A percentile compares a stretch with the other conserved stretches of the same genome.
Evolutionary conservation across 1,284 basidiomycete genomes (phyloP).

Genomic region (Marasmius fiardii): DNA sequence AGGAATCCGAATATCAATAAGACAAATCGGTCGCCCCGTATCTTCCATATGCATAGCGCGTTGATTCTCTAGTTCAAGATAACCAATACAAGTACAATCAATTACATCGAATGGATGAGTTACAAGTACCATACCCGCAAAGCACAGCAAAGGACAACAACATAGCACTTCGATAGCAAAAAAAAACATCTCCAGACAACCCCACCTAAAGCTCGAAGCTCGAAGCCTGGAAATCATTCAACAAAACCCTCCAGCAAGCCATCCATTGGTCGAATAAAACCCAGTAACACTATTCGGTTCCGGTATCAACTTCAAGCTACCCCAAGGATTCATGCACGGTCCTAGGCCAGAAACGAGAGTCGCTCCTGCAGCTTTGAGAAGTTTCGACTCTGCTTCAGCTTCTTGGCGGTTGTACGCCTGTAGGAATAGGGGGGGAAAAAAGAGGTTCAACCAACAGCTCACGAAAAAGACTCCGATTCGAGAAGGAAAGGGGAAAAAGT

Average conservation of each 20-base stretch:
- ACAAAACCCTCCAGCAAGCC: slow-evolving; percentile 31
- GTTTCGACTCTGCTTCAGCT: slow-evolving; percentile 20
- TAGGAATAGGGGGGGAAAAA: not conserved
- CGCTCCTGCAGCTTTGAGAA: slow-evolving; percentile 21
- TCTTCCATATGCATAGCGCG: too few relatives aligned
- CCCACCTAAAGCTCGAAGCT: not conserved
- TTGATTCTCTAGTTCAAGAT: too few relatives aligned
- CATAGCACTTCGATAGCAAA: not conserved
- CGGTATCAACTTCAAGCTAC: slow-evolving; percentile 21
- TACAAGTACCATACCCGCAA: too few relatives aligned
- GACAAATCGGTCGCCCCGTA: too few relatives aligned
- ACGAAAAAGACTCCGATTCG: not conserved
- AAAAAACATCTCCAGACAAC: not conserved
- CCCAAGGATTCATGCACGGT: slow-evolving; percentile 26
- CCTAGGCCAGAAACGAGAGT: slow-evolving; percentile 19
- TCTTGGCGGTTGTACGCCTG: slow-evolving; percentile 28
- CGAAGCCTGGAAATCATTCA: not conserved
- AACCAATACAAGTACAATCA: too few relatives aligned
- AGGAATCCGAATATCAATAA: too few relatives aligned
- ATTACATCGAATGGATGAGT: too few relatives aligned
- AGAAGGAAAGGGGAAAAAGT: not conserved
- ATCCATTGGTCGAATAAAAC: slow-evolving; percentile 29
- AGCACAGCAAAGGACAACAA: not conserved
- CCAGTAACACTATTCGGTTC: slow-evolving; percentile 25
- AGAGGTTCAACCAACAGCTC: not conserved